A percentile compares a stretch with the other conserved stretches of the same genome.
phyloP scores from a whole-genome alignment of 2,329 filamentous ascomycete species.

The Cyclaneusma minus region DNA sequence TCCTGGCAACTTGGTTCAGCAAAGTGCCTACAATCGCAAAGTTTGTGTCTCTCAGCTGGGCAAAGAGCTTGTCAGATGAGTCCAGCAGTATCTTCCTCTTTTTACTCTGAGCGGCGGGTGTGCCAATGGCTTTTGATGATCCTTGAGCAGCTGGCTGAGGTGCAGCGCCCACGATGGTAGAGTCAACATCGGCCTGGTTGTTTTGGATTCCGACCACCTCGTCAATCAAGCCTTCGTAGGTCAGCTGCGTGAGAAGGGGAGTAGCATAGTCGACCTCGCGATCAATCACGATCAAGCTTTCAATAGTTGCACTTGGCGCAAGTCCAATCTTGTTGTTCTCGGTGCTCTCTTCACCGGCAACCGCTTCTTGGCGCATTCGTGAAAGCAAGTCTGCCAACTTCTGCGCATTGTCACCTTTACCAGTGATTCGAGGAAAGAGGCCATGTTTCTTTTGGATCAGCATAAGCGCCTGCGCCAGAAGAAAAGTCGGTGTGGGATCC shows the following conservation, averaged over 20 bases:
- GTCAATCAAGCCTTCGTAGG: constrained; percentile 91
- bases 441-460: constrained; percentile 82
- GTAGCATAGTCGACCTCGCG: constrained; percentile 91
- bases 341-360: constrained; percentile 60
- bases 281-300: constrained; percentile 89
- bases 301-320: constrained; percentile 72
- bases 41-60: constrained; percentile 77
- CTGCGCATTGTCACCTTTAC: constrained; percentile 90
- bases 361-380: constrained; percentile 80
- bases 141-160: constrained; percentile 37
- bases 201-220: constrained; percentile 85
- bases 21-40: constrained; percentile 86
- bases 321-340: constrained; percentile 49
- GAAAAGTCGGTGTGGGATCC: constrained; percentile 79
- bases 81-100: constrained; percentile 86
- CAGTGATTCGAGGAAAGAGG: constrained; percentile 84
- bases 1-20: constrained; percentile 78
- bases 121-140: constrained; percentile 37
- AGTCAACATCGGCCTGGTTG: constrained; percentile 86
- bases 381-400: constrained; percentile 72
- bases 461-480: constrained; percentile 87
- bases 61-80: constrained; percentile 76
- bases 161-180: constrained; percentile 68
- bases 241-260: constrained; percentile 81
- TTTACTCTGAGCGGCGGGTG: constrained; percentile 42